These are phyloP conservation scores for Piper betle DNA, from an alignment of 164 flowering plant species.

Conservation along the genomic window DNA sequence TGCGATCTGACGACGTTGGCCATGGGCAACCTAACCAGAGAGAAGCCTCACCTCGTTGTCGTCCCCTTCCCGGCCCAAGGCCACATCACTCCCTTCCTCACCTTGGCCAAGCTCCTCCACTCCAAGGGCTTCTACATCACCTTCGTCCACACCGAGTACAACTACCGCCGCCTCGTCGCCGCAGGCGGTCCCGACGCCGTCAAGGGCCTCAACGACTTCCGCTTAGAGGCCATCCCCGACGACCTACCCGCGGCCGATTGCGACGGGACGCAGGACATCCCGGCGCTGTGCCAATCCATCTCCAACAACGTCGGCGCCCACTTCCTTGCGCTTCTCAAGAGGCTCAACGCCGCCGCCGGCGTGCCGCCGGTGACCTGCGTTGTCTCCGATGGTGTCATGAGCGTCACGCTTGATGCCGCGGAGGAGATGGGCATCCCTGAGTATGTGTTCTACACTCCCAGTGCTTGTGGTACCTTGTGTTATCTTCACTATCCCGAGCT, in stretches of 20 bases:
- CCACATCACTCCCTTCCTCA: constrained; percentile 5
- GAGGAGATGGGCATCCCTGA: constrained; percentile 4
- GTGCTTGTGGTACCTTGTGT: constrained; percentile 4
- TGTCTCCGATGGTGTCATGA: constrained; percentile 5
- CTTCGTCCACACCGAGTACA: constrained; percentile 15
- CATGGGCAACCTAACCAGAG: neutral
- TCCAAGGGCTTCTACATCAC: constrained; percentile 19
- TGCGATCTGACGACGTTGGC: no score
- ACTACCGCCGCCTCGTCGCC: constrained; percentile 6
- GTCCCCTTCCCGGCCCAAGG: constrained; percentile 5
- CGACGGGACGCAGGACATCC: constrained; percentile 26
- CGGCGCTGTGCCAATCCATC: constrained; percentile 17
- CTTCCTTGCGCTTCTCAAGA: constrained; percentile 1
- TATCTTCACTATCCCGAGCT: constrained; percentile 2
- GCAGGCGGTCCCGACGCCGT: constrained; percentile 7
- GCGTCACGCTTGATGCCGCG: constrained; percentile 3
- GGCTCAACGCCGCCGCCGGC: neutral
- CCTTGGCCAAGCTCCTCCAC: constrained; percentile 11
- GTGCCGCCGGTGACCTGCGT: constrained; percentile 2
- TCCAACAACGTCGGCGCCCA: neutral
- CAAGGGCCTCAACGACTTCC: constrained; percentile 16
- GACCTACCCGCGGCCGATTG: constrained; percentile 30
- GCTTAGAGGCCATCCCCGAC: constrained; percentile 21
- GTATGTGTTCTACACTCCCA: constrained; percentile 1
- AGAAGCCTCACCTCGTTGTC: constrained; percentile 1